Percentiles rank a stretch among this genome's conserved stretches.
These are phyloP conservation scores for Daldinia eschscholtzii DNA, from an alignment of 2,329 filamentous ascomycete species.

Conservation along the genomic window DNA sequence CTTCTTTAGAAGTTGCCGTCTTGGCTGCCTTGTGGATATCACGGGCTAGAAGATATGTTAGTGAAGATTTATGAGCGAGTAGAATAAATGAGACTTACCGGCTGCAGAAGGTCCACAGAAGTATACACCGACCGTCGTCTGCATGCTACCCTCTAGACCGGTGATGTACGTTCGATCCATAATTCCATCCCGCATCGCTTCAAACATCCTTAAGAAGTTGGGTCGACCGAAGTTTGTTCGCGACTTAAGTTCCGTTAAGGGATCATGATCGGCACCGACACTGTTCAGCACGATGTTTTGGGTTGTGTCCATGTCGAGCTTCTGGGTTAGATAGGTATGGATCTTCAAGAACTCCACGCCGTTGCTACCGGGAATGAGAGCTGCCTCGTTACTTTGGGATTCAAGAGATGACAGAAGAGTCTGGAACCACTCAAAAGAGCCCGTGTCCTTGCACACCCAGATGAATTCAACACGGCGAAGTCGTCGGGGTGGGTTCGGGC, in stretches of 20 bases:
- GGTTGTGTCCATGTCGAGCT: slow-evolving; percentile 89
- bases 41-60: slow-evolving; percentile 71
- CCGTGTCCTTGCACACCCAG: slow-evolving; percentile 97
- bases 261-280: slow-evolving; percentile 88
- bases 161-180: slow-evolving; percentile 85
- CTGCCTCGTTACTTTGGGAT: slow-evolving; percentile 80
- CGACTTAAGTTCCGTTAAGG: slow-evolving; percentile 88
- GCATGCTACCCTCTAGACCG: slow-evolving; percentile 80
- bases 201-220: slow-evolving; percentile 85
- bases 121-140: slow-evolving; percentile 94
- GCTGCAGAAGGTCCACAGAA: slow-evolving; percentile 90
- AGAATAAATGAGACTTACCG: slow-evolving; percentile 58
- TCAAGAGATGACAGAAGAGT: slow-evolving; percentile 92
- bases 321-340: slow-evolving; percentile 96
- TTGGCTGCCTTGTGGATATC: slow-evolving; percentile 88
- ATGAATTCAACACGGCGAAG: slow-evolving; percentile 97
- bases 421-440: slow-evolving; percentile 99
- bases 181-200: slow-evolving; percentile 89
- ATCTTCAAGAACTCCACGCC: slow-evolving; percentile 92
- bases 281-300: slow-evolving; percentile 98
- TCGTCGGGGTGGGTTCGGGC: slow-evolving; percentile 88
- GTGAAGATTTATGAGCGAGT: slow-evolving; percentile 27
- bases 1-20: slow-evolving; percentile 77
- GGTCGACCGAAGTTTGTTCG: slow-evolving; percentile 96
- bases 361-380: slow-evolving; percentile 74